Evolutionary conservation across 495 filamentous ascomycete species (phyloP), one percentile per base, ranked within the genome.

Genomic region (Friedmanniomyces endolithicus): DNA sequence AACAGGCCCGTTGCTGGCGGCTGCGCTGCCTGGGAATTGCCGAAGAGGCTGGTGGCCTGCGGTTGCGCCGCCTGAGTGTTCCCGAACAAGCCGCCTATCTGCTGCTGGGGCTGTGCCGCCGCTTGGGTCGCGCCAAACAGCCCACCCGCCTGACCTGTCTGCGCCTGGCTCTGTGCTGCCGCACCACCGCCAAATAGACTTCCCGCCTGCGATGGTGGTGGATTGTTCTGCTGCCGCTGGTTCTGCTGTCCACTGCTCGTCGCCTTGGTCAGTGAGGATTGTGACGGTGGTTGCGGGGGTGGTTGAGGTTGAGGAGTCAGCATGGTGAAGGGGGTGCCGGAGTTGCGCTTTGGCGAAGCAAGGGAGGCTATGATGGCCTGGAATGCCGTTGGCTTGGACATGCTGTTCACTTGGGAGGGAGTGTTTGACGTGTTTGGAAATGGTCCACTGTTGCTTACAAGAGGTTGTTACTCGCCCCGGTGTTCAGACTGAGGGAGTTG

Each of bases 401-500:
- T 41, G 16, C n/a, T 33, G 29, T 51, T 31, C 9, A 9, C 4
- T 3, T 3, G 27, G 27, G 9, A 9, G 27, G 9, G 27, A 9
- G 24, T 23, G 35, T 52, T 40, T 31, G 50, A 7, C 25, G 31
- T 41, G 39, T n/a, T n/a, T 41, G 39, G 19, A 3, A 3, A 4
- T 41, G 39, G 27, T 31, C 9, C n/a, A n/a, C n/a, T 41, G 11
- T 19, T 11, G 54, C 58, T 41, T 61, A 61, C 59, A 61, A 61
- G n/a, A 57, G 34, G 43, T 31, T 43, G 34, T 55, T 58, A 12
- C 55, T 51, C 1, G 54, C 55, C 20, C 40, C 40, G 11, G 59
- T 61, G 29, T 61, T 61, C 19, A 61, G 31, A 34, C 54, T 61
- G 22, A 61, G 50, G 23, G 54, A 57, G 47, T 61, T 61, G 22